Base-by-base conservation (phyloP, 768 basidiomycete genomes). In the Termitomyces bulborhizus region DNA sequence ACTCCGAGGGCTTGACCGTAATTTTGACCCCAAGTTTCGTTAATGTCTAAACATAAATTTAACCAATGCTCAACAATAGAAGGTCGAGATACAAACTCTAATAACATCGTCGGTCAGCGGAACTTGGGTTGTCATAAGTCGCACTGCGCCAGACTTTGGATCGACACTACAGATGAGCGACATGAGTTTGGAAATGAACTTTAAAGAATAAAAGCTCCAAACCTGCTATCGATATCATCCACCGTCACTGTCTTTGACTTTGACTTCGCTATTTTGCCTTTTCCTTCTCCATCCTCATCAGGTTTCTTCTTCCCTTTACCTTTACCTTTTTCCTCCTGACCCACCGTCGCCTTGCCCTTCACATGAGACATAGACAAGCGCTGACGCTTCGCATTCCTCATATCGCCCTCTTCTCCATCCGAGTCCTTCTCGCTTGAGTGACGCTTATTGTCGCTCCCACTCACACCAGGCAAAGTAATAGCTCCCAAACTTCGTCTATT, bases 81-180 rank as follows among this genome's bases (percentile, higher is more conserved):
- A 27, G 27, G 6, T n/a, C 8, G 6, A 18, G 21, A 45, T 16
- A 67, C 75, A n/a, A 34, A 85, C 88, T 76, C 82, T 87, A 48
- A 77, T 63, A 3, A 83, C 77, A 18, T 80, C 73, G 5, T 88
- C 84, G 0, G 73, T 59, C 39, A 93, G 69, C 1, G 62, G 66
- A 1, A 89, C 75, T 53, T 85, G 81, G 0, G 91, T 93, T 1
- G 87, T 85, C 75, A 92, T 76, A 49, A 93, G 62, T 39, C 75
- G 73, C 26, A 88, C 62, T 13, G 54, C 4, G 21, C 55, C 46
- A 21, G 54, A 18, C 21, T 52, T 59, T 32, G 60, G 46, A 41
- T 55, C 63, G 6, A 21, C 6, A 18, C 56, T 60, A 29, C 18
- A 26, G 18, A 55, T 26, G 12, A 21, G 54, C 26, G 9, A 7